These are phyloP conservation scores for Colletotrichum endophyticum DNA, from an alignment of 2,329 filamentous ascomycete species.

Conservation along the genomic window DNA sequence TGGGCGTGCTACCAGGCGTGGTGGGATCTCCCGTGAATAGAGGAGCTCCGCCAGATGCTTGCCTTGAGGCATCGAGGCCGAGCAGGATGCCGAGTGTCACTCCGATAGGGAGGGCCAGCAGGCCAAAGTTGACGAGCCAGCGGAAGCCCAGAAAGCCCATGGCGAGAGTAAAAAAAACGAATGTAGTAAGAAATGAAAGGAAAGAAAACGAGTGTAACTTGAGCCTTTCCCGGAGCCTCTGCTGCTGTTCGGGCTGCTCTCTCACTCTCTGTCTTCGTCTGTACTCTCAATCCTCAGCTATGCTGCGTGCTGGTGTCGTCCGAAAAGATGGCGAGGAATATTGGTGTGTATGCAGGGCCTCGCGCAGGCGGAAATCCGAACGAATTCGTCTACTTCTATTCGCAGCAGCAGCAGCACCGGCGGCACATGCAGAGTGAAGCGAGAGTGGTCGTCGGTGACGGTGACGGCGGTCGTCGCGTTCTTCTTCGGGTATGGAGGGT, in stretches of 20 bases:
- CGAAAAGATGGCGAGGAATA: neutral
- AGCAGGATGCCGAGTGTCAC: slow-evolving; percentile 54
- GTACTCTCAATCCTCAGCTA: neutral
- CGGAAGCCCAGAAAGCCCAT: slow-evolving; percentile 41
- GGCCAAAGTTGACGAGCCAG: slow-evolving; percentile 54
- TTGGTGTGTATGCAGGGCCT: neutral
- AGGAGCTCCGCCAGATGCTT: slow-evolving; percentile 45
- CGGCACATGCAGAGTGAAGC: neutral
- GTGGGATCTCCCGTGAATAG: slow-evolving; percentile 42
- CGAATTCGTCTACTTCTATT: neutral
- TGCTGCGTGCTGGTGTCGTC: neutral
- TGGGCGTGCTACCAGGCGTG: neutral
- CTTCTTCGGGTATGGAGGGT: slow-evolving; percentile 1
- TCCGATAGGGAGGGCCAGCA: slow-evolving; percentile 55
- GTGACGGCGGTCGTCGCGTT: neutral
- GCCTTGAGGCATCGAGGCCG: slow-evolving; percentile 49
- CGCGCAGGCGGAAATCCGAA: neutral
- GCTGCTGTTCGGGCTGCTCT: neutral
- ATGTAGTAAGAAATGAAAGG: neutral
- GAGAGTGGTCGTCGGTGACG: neutral
- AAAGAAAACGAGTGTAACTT: neutral
- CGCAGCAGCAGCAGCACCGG: neutral
- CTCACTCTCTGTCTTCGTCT: neutral
- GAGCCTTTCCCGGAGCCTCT: neutral
- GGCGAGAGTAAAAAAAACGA: slow-evolving; percentile 1